Evolutionary conservation across 345 rosid genomes (phyloP).

Genomic region (Carallia brachiata): DNA sequence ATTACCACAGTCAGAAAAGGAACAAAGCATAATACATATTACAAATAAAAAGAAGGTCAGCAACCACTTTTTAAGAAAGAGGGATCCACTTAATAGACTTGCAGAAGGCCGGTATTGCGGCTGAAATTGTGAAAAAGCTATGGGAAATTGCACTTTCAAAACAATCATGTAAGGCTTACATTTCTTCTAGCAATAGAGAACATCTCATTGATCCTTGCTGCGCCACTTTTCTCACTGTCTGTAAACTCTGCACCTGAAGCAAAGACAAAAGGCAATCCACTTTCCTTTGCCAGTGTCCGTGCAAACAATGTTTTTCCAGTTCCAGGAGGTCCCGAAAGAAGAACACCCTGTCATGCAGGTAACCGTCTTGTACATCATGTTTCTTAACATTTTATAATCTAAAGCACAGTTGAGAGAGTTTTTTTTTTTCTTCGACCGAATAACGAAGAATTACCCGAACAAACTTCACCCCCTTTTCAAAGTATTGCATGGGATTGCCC

Average conservation of each 20-base stretch:
- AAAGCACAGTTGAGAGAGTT: background rate
- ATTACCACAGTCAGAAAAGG: background rate
- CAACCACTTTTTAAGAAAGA: too few species aligned
- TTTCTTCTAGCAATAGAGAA: conserved; percentile 88
- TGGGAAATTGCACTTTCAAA: background rate
- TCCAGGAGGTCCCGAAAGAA: conserved; percentile 98
- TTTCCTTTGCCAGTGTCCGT: conserved; percentile 86
- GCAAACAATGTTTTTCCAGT: conserved; percentile 99
- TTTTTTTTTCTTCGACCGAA: conserved; percentile 1
- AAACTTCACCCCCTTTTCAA: conserved; percentile 75
- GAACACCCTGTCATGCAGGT: conserved; percentile 70
- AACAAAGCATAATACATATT: too few species aligned
- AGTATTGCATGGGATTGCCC: conserved; percentile 92
- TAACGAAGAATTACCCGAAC: conserved; percentile 67
- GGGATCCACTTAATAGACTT: too few species aligned
- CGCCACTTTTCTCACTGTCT: conserved; percentile 89
- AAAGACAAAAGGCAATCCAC: conserved; percentile 93
- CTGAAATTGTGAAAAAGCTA: background rate
- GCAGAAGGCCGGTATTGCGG: too few species aligned
- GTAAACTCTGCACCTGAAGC: conserved; percentile 98
- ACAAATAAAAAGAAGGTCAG: too few species aligned
- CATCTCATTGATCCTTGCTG: conserved; percentile 90
- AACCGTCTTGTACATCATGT: conserved; percentile 7
- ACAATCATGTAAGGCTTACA: conserved; percentile 43
- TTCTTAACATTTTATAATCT: background rate